Evolutionary conservation across 169 alveolate genomes (phyloP).

Genomic region (Eimeria sp.): DNA sequence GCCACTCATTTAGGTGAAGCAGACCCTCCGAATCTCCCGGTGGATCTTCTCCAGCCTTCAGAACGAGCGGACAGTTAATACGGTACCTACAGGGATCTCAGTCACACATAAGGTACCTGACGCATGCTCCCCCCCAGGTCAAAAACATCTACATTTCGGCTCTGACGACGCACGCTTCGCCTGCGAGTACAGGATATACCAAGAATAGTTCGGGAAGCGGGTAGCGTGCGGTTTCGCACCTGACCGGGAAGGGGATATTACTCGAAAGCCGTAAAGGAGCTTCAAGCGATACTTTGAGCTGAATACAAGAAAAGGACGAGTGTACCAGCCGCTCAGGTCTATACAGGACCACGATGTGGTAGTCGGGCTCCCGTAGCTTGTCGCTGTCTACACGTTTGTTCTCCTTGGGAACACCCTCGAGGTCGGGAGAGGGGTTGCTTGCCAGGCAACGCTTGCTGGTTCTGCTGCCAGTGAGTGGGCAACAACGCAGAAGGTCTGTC

Average conservation of each 20-base stretch:
- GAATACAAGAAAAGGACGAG: constrained; percentile 60
- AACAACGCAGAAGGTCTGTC: constrained; percentile 36
- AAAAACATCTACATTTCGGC: background rate
- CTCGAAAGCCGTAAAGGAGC: constrained; percentile 73
- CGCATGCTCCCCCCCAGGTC: background rate
- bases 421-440: background rate
- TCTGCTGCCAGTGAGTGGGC: constrained; percentile 13
- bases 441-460: background rate
- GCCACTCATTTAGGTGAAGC: constrained; percentile 42
- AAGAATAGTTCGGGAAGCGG: background rate
- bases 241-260: constrained; percentile 71
- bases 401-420: background rate
- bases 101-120: background rate
- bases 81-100: constrained; percentile 11
- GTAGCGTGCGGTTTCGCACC: background rate
- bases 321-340: constrained; percentile 46
- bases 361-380: constrained; percentile 27
- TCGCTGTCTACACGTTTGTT: background rate
- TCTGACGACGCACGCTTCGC: no score
- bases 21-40: constrained; percentile 64
- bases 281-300: constrained; percentile 61
- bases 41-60: constrained; percentile 58
- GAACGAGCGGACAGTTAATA: constrained; percentile 21
- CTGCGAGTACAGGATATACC: background rate
- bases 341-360: constrained; percentile 34